Base-by-base conservation (phyloP, 441 rosid species). In the Biscutella laevigata region DNA sequence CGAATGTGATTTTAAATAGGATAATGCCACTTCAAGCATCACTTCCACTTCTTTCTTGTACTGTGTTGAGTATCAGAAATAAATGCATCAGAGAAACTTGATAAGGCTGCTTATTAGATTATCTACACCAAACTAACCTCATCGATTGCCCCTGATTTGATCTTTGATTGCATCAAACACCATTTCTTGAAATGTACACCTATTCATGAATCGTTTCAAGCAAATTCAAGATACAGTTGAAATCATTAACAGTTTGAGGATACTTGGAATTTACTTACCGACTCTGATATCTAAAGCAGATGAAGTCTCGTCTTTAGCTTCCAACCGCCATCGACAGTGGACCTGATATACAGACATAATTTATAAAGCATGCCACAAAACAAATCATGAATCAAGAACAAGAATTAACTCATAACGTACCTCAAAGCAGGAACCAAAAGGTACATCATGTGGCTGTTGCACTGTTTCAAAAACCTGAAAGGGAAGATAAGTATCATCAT, bases 121-220 rank as follows among this genome's bases (percentile, higher is more conserved):
- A 19, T 14, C 6, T 7, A 16, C 45, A n/a, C 3, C 3, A 13
- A 28, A 38, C 88, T 19, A 44, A 86, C 99, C 95, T 92, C 99
- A 4, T 67, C 66, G 17, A 84, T 58, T 8, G 99, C 92, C 7
- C 97, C 90, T 25, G 97, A 39, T 75, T 62, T 88, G 27, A 88
- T 88, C 70, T 92, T 92, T n/a, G 95, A 86, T 65, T 92, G 99
- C 99, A 92, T 92, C 41, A 92, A 80, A 41, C 95, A 92, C 97
- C 99, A 92, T 71, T 92, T 92, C 81, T 88, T 92, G 57, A 92
- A 84, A 77, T 92, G 99, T 24, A 86, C 97, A 71, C 99, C 99
- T 92, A 74, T 58, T 32, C 15, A 15, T 25, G 21, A 49, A 60
- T 4, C 0, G 34, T 54, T 22, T 11, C 39, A 49, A 6, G 15